Conservation (phyloP, 2,329 filamentous ascomycete genomes). For the Phyllosticta citrichinensis region DNA sequence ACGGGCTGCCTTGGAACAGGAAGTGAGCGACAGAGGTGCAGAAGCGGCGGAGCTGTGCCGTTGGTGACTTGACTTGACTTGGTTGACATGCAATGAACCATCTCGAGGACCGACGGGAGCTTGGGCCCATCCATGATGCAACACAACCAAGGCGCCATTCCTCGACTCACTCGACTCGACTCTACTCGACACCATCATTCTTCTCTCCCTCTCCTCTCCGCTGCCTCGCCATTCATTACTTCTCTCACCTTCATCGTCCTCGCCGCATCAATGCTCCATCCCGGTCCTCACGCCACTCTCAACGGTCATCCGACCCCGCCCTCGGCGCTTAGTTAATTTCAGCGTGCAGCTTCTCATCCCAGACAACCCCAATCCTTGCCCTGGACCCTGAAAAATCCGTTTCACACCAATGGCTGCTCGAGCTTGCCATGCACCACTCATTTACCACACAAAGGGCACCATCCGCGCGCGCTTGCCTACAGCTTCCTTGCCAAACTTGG, state of each 20-base stretch:
- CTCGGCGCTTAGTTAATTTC: constrained; percentile 10
- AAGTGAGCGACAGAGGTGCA: not conserved
- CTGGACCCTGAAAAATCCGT: not conserved
- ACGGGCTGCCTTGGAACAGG: not conserved
- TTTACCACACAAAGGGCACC: constrained; percentile 52
- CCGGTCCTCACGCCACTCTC: not conserved
- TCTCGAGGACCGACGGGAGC: not conserved
- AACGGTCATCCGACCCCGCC: constrained; percentile 1
- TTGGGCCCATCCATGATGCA: constrained; percentile 9
- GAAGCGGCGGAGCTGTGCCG: constrained; percentile 1
- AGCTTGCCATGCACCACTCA: not conserved
- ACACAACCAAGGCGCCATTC: not conserved
- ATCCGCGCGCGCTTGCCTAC: constrained; percentile 61
- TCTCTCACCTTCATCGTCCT: not conserved
- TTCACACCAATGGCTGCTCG: not conserved
- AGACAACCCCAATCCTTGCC: not conserved
- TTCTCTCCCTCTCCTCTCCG: not conserved
- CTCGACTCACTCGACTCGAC: too few species aligned
- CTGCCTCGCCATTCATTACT: not conserved
- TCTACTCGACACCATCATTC: not conserved
- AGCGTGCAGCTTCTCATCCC: not conserved
- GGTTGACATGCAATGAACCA: not conserved
- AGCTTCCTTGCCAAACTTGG: constrained; percentile 60
- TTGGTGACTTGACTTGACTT: constrained; percentile 1
- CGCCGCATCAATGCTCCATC: not conserved